Percentiles rank a stretch among this genome's conserved stretches.
Evolutionary conservation across 371 early-diverging fungal genomes (phyloP).

Genomic region (Choanephora cucurbitarum): DNA sequence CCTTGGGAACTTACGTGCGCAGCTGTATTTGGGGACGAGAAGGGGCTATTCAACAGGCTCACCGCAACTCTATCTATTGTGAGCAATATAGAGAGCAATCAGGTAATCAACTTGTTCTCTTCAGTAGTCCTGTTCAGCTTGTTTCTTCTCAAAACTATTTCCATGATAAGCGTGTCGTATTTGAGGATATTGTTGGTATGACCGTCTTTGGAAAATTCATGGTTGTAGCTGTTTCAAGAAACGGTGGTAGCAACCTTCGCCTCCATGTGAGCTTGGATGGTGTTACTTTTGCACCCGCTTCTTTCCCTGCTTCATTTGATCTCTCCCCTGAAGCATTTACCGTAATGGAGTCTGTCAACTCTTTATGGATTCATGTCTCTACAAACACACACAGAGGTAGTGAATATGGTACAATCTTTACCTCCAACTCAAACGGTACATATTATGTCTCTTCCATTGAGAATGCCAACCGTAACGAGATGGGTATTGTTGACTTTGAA

Average conservation of each 20-base stretch:
- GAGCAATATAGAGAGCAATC: constrained; percentile 60
- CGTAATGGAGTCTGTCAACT: constrained; percentile 77
- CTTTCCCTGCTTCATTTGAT: constrained; percentile 71
- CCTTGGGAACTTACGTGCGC: constrained; percentile 71
- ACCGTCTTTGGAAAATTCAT: constrained; percentile 82
- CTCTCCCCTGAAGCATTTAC: constrained; percentile 73
- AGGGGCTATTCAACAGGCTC: constrained; percentile 49
- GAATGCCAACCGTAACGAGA: constrained; percentile 77
- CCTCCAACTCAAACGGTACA: constrained; percentile 87
- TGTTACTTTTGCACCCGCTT: constrained; percentile 64
- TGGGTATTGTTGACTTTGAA: constrained; percentile 93
- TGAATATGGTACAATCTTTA: constrained; percentile 84
- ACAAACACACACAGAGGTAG: constrained; percentile 57
- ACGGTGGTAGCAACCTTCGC: constrained; percentile 51
- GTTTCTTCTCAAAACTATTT: constrained; percentile 62
- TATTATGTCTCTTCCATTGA: constrained; percentile 70
- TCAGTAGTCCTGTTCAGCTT: constrained; percentile 51
- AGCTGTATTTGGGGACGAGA: constrained; percentile 81
- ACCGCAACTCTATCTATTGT: constrained; percentile 68
- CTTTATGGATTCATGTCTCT: constrained; percentile 76
- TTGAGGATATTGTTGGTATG: constrained; percentile 72
- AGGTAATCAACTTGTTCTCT: constrained; percentile 59
- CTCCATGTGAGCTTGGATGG: constrained; percentile 80
- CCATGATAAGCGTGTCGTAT: constrained; percentile 48
- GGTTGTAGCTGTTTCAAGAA: constrained; percentile 71